Conservation (phyloP, 805 yeast genomes). For the Saturnispora sekii region DNA sequence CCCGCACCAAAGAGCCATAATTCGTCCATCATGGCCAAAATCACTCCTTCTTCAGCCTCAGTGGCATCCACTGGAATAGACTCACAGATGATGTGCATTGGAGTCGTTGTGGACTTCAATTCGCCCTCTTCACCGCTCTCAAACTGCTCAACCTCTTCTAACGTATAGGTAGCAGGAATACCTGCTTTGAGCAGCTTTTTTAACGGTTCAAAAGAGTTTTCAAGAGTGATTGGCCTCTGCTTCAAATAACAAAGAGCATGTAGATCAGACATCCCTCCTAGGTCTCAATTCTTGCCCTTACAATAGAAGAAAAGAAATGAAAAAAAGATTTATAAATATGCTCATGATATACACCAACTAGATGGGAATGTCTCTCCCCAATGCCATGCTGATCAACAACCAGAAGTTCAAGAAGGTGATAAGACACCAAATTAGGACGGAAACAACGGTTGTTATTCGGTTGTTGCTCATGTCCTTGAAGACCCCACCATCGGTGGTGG, state of each 20-base stretch:
- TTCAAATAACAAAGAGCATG: slow-evolving; percentile 52
- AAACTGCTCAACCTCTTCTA: slow-evolving; percentile 62
- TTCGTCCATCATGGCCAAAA: slow-evolving; percentile 47
- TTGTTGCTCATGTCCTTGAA: slow-evolving; percentile 67
- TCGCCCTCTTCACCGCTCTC: slow-evolving; percentile 32
- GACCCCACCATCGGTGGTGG: slow-evolving; percentile 1
- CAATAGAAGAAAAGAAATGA: not conserved
- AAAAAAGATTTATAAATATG: not conserved
- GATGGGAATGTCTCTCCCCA: slow-evolving; percentile 26
- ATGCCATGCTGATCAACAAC: slow-evolving; percentile 37
- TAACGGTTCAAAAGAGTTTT: slow-evolving; percentile 35
- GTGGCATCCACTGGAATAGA: slow-evolving; percentile 35
- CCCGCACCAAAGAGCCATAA: slow-evolving; percentile 85
- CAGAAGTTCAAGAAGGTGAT: slow-evolving; percentile 66
- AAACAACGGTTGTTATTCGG: slow-evolving; percentile 38
- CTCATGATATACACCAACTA: slow-evolving; percentile 1
- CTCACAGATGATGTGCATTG: slow-evolving; percentile 60
- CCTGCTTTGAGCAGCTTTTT: slow-evolving; percentile 45
- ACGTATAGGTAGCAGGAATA: slow-evolving; percentile 74
- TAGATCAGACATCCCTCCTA: slow-evolving; percentile 49
- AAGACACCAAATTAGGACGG: slow-evolving; percentile 57
- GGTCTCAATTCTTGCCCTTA: not conserved
- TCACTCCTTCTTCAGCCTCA: slow-evolving; percentile 34
- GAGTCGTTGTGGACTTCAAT: slow-evolving; percentile 54
- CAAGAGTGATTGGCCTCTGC: slow-evolving; percentile 41